Base-by-base conservation (phyloP, 192 early-diverging fungal genomes). In the Backusella mclennaniae region DNA sequence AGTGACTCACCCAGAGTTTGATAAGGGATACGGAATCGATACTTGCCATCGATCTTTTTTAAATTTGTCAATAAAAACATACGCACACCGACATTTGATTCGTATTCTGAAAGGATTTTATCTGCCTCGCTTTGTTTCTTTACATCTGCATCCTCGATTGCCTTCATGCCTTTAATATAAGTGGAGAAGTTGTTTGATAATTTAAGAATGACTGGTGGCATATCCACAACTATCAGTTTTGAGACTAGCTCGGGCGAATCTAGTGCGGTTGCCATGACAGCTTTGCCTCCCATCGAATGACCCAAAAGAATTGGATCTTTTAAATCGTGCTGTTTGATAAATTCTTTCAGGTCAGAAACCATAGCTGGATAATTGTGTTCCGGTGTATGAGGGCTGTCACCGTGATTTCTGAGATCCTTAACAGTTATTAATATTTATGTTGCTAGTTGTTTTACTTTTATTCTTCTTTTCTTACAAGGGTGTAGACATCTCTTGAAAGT, bases 61-160 rank as follows among this genome's bases (percentile, higher is more conserved):
- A 98, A 87, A 80, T 99, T 99, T 9, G 97, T 99, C 35, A 97
- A 84, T 78, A 99, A 78, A 79, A 99, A 99, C 74, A 93, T 92
- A 1, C 93, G 89, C 8, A 94, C 84, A 31, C 79, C 79, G 0
- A 89, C 3, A 68, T 93, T 86, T 0, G 82, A 73, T 71, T 88
- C 89, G 6, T 78, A 66, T 36, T 86, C 75, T 41, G 78, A 69
- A 78, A 95, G 78, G 39, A 92, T 83, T 9, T 69, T 41, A 73
- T 95, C 92, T 0, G 91, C 92, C 21, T 87, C 80, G 49, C 84
- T 89, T 38, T 91, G 90, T 66, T 86, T 89, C 21, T 79, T 77
- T 1, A 89, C 74, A 29, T 85, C 66, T 0, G 77, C 70, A 1
- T 63, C 11, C 39, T 93, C 90, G 19, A 93, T 86, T 12, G 90